Conservation (phyloP, 305 asterid genomes). For the Solanum hybrid region DNA sequence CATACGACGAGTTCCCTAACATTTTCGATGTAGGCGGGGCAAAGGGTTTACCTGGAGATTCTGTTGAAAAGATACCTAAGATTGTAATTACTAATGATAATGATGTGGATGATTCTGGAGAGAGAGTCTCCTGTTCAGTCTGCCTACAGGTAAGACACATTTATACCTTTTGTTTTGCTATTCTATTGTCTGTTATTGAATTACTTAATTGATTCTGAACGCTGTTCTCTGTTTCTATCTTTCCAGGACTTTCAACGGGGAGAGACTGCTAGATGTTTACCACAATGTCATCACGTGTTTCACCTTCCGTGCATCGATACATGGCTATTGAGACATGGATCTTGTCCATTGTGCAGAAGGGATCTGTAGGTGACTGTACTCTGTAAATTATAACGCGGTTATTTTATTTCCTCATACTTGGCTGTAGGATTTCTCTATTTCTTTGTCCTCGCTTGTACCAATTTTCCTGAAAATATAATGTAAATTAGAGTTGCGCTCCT, state of each 20-base stretch:
- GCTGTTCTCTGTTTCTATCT: background rate
- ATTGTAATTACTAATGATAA: slow-evolving; percentile 45
- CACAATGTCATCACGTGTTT: slow-evolving; percentile 87
- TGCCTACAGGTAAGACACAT: slow-evolving; percentile 71
- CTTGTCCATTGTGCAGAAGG: slow-evolving; percentile 97
- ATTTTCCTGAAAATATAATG: slow-evolving; percentile 30
- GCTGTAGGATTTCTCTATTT: slow-evolving; percentile 29
- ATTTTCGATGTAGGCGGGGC: slow-evolving; percentile 90
- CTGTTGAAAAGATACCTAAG: slow-evolving; percentile 82
- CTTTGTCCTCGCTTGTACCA: slow-evolving; percentile 20
- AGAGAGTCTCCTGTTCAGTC: slow-evolving; percentile 85
- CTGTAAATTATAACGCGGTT: slow-evolving; percentile 23
- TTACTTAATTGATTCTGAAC: background rate
- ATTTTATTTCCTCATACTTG: slow-evolving; percentile 24
- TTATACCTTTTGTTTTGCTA: background rate
- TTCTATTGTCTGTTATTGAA: background rate
- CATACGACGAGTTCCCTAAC: slow-evolving; percentile 68
- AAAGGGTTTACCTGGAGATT: slow-evolving; percentile 76
- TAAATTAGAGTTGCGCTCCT: slow-evolving; percentile 23
- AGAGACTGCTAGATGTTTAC: slow-evolving; percentile 81
- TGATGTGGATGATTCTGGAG: slow-evolving; percentile 61
- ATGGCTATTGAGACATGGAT: slow-evolving; percentile 94
- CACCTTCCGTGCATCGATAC: slow-evolving; percentile 94
- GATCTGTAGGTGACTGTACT: slow-evolving; percentile 50
- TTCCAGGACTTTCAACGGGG: slow-evolving; percentile 78